Evolutionary conservation across 495 filamentous ascomycete species (phyloP), one percentile per base, ranked within the genome.

Genomic region (Penicillium subrubescens): DNA sequence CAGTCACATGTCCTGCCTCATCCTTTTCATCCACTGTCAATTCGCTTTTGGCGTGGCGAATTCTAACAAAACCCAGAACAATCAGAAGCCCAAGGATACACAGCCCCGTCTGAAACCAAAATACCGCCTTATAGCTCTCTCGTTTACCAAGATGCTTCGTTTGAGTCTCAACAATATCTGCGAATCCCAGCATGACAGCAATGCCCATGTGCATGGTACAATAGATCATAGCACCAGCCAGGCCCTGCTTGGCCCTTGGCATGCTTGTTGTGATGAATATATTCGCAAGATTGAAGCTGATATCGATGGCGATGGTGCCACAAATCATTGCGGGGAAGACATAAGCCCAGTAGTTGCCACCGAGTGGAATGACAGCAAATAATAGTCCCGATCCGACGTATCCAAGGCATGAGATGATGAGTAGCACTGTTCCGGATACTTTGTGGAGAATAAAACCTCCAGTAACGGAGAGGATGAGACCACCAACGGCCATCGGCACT

Each of bases 241-340:
- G 80, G 1, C 91, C 92, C 72, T 96, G 93, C 44, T 86, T 82
- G 10, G 83, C 79, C 43, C 84, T 82, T 0, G 92, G 89, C 67
- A 95, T 79, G 6, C 84, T 85, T 1, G 90, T 91, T 0, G 90
- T 93, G 71, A 94, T 90, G 72, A 95, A 96, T 52, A 96, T 87
- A 69, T 93, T 95, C 41, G 90, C 85, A 8, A 96, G 81, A 67
- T 91, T 93, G 81, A 89, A 96, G 29, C 87, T 90, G 63, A 95
- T 88, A 68, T 97, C 93, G 52, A 96, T 89, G 6, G 90, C 93
- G 39, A 94, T 79, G 0, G 93, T 96, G 3, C 86, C 88, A 65
- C 88, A 89, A 27, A 94, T 75, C 93, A 96, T 96, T 27, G 90
- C 79, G 0, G 93, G 91, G 70, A 96, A 92, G 23, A 95, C 82